phyloP scores from a whole-genome alignment of 129 eudicot genomes.

The sunflower (Helianthus annuus) region HanXRQr2.0-SUNRISE NC_035446.2:167701103-167701602 shows the following conservation, averaged over 20 bases:
- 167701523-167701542: no score
- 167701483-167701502: no score
- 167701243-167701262: conserved; percentile 57
- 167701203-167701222: conserved; percentile 67
- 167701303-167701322: conserved; percentile 82
- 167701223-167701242: conserved; percentile 67
- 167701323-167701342: conserved; percentile 41
- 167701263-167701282: conserved; percentile 90
- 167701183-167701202: conserved; percentile 84
- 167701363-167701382: background rate
- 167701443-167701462: no score
- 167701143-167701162: conserved; percentile 95
- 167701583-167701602: no score
- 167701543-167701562: no score
- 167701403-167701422: no score
- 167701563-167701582: no score
- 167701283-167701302: conserved; percentile 64
- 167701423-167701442: no score
- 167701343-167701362: conserved; percentile 11
- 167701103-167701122: conserved; percentile 77
- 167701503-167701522: no score
- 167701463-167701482: no score
- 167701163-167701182: conserved; percentile 95
- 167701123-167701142: conserved; percentile 79
- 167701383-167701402: background rate